These are phyloP conservation scores for Diplodia intermedia DNA, from an alignment of 2,329 filamentous ascomycete genomes.

Conservation along the genomic window DNA sequence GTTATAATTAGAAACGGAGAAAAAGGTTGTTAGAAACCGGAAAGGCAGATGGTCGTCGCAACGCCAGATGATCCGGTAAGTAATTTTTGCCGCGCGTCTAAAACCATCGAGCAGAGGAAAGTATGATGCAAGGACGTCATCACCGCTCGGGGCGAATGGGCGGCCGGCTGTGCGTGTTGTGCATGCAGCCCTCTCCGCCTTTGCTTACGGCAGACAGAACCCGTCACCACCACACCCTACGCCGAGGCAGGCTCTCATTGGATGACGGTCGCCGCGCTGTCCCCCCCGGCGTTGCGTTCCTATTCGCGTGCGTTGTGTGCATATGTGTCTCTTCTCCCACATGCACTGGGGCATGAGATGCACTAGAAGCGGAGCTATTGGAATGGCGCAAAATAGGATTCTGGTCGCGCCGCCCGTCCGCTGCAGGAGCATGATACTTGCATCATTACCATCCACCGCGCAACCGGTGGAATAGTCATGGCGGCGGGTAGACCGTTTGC, in stretches of 20 bases:
- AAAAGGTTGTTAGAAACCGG: background rate
- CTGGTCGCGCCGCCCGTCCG: background rate
- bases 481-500: background rate
- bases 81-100: background rate
- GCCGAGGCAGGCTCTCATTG: background rate
- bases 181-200: background rate
- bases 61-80: background rate
- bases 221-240: background rate
- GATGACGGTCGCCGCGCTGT: background rate
- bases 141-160: background rate
- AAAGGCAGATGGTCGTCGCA: background rate
- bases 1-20: background rate
- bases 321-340: background rate
- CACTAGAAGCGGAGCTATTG: background rate
- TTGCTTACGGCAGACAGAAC: background rate
- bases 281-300: background rate
- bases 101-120: background rate
- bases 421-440: background rate
- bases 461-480: background rate
- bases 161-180: background rate
- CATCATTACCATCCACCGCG: background rate
- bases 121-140: background rate
- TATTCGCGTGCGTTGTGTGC: background rate
- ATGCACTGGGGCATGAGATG: background rate
- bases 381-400: background rate